Evolutionary conservation across 2,329 filamentous ascomycete species (phyloP).

Genomic region (Bipolaris sorokiniana): DNA sequence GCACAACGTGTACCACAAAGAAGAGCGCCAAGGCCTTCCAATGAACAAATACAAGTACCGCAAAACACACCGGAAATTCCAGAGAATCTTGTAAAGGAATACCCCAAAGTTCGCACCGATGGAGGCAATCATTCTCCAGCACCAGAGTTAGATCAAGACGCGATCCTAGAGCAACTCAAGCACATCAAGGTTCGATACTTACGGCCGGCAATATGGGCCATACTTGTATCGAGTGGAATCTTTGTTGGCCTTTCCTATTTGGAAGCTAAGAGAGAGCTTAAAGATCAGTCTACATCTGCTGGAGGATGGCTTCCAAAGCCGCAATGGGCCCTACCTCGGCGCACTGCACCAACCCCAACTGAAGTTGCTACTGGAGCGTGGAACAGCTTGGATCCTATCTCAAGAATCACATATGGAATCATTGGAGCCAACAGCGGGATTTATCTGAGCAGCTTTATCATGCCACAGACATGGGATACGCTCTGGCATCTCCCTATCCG

Average conservation of each 20-base stretch:
- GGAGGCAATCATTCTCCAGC: neutral
- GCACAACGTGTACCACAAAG: constrained; percentile 11
- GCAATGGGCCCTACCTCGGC: constrained; percentile 23
- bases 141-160: neutral
- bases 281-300: constrained; percentile 16
- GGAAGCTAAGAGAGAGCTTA: constrained; percentile 36
- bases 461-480: constrained; percentile 30
- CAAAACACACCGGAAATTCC: constrained; percentile 11
- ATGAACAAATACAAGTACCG: constrained; percentile 13
- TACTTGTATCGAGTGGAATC: constrained; percentile 36
- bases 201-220: constrained; percentile 39
- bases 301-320: constrained; percentile 25
- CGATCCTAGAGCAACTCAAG: constrained; percentile 12
- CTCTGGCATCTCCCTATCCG: constrained; percentile 43
- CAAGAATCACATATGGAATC: constrained; percentile 35
- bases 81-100: constrained; percentile 10
- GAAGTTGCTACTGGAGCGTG: constrained; percentile 36
- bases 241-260: constrained; percentile 38
- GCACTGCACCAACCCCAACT: constrained; percentile 32
- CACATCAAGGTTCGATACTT: constrained; percentile 32
- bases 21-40: constrained; percentile 6
- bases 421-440: constrained; percentile 38
- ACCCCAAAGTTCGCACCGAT: neutral
- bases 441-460: constrained; percentile 34
- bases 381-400: constrained; percentile 34